Evolutionary conservation across 495 filamentous ascomycete species (phyloP).

Genomic region (Neurospora sp.): DNA sequence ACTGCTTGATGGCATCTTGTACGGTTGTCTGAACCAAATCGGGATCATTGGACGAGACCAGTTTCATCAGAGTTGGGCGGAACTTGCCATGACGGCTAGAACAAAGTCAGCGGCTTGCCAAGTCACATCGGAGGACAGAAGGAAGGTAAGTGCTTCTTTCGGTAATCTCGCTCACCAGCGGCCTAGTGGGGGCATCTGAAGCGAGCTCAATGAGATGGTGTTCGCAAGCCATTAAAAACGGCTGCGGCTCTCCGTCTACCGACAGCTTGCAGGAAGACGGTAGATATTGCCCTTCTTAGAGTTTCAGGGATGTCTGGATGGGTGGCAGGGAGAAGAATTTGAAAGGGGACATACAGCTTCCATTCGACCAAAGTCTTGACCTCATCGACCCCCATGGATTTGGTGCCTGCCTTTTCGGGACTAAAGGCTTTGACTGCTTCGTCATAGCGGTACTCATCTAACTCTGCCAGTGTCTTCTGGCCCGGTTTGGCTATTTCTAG

Average conservation of each 20-base stretch:
- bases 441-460: constrained; percentile 41
- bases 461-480: constrained; percentile 33
- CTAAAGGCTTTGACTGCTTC: constrained; percentile 30
- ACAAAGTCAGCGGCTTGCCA: constrained; percentile 1
- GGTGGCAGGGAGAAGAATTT: background rate
- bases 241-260: background rate
- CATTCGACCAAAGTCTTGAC: constrained; percentile 55
- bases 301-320: background rate
- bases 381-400: constrained; percentile 29
- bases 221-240: background rate
- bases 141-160: background rate
- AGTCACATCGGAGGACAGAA: background rate
- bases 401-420: constrained; percentile 11
- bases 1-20: constrained; percentile 36
- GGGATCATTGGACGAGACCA: constrained; percentile 51
- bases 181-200: background rate
- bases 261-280: background rate
- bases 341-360: constrained; percentile 50
- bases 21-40: constrained; percentile 33
- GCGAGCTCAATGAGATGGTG: background rate
- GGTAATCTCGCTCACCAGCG: background rate
- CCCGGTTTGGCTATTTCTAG: constrained; percentile 26
- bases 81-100: constrained; percentile 53
- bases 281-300: background rate
- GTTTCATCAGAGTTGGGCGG: constrained; percentile 56